These are phyloP conservation scores for Ustilago curta DNA, from an alignment of 1,284 basidiomycete species.

Conservation along the genomic window DNA sequence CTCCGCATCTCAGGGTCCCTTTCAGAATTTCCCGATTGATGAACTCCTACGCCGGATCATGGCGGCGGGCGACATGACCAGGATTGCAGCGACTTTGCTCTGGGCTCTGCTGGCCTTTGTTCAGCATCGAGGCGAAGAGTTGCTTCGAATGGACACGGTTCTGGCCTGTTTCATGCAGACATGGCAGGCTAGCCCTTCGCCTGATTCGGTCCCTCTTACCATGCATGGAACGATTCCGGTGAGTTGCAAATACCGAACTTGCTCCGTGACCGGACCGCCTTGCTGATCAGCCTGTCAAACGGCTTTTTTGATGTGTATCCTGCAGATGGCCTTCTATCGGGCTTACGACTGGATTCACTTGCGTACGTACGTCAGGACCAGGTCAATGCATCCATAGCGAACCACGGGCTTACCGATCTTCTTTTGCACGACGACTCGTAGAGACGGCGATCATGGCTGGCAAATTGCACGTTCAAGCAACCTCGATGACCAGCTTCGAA, in stretches of 20 bases:
- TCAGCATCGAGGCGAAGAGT: slow-evolving; percentile 28
- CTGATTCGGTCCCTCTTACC: slow-evolving; percentile 3
- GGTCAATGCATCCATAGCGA: background rate
- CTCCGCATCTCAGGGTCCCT: background rate
- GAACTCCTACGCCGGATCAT: slow-evolving; percentile 5
- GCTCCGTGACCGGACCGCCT: background rate
- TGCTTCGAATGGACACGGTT: slow-evolving; percentile 19
- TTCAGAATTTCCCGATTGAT: background rate
- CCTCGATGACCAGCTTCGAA: slow-evolving; percentile 8
- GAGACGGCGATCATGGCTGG: slow-evolving; percentile 34
- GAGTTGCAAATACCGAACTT: background rate
- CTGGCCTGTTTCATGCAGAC: slow-evolving; percentile 29
- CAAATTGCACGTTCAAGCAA: slow-evolving; percentile 10
- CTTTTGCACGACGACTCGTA: background rate
- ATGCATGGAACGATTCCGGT: slow-evolving; percentile 16
- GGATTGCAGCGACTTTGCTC: slow-evolving; percentile 19
- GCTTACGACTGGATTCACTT: slow-evolving; percentile 26
- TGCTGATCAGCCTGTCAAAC: background rate
- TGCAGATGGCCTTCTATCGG: slow-evolving; percentile 27
- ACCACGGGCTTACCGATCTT: background rate
- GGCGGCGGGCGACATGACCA: slow-evolving; percentile 21
- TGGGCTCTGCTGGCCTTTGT: slow-evolving; percentile 35
- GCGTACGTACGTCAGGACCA: slow-evolving; percentile 7
- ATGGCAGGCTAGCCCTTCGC: slow-evolving; percentile 14
- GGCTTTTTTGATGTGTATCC: background rate